A percentile compares a stretch with the other conserved stretches of the same genome.
phyloP scores from a whole-genome alignment of 345 rosid species.

The Linum tenue region DNA sequence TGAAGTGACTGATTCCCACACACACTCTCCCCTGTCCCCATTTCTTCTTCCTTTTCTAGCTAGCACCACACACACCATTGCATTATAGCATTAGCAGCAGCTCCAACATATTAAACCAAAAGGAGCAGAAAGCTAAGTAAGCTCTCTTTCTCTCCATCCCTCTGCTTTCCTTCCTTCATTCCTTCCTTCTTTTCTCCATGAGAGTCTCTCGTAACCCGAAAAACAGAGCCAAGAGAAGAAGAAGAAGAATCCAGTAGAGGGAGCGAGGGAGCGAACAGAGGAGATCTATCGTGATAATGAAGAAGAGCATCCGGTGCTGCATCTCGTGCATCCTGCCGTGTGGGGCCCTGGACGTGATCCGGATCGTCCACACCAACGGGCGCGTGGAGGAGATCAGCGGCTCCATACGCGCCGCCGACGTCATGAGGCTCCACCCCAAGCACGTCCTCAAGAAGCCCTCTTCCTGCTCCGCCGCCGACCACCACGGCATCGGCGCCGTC shows the following conservation, averaged over 20 bases:
- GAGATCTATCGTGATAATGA: slow-evolving; percentile 29
- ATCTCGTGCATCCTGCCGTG: slow-evolving; percentile 98
- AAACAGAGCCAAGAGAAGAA: not conserved
- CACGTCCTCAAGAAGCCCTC: slow-evolving; percentile 83
- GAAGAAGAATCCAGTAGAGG: not conserved
- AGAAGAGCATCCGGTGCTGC: slow-evolving; percentile 83
- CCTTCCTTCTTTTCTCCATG: slow-evolving; percentile 11
- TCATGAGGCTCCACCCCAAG: slow-evolving; percentile 77
- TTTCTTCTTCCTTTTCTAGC: not conserved
- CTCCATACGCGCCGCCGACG: slow-evolving; percentile 58
- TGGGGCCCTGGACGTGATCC: slow-evolving; percentile 86
- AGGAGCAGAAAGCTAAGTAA: not conserved
- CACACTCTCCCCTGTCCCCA: not conserved
- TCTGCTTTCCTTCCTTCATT: slow-evolving; percentile 1
- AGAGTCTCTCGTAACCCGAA: not conserved
- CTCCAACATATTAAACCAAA: slow-evolving; percentile 4
- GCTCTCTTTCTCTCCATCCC: slow-evolving; percentile 9
- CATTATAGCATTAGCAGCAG: slow-evolving; percentile 9
- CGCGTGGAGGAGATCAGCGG: slow-evolving; percentile 92
- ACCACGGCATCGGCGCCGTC: slow-evolving; percentile 43
- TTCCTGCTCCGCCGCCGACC: slow-evolving; percentile 22
- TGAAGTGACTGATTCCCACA: slow-evolving; percentile 25
- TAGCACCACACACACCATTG: slow-evolving; percentile 8
- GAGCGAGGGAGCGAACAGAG: not conserved
- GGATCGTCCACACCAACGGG: slow-evolving; percentile 85